Evolutionary conservation across 2,329 filamentous ascomycete genomes (phyloP).

Genomic region (Xylaria multiplex): DNA sequence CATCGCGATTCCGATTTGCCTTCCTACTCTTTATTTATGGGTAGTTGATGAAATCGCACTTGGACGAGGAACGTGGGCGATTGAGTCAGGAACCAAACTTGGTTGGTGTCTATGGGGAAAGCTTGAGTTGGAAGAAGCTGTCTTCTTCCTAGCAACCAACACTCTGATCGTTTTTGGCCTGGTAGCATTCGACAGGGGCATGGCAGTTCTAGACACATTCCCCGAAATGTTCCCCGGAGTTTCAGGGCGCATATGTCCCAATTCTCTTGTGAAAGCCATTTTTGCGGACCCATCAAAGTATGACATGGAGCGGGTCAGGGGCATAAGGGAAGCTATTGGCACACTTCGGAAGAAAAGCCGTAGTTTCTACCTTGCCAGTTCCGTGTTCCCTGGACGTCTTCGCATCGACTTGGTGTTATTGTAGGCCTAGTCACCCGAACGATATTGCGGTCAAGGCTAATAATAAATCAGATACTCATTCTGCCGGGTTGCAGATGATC

Average conservation of each 20-base stretch:
- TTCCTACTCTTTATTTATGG: conserved; percentile 78
- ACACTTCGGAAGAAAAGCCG: conserved; percentile 72
- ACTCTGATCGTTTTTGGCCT: conserved; percentile 75
- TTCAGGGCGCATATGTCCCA: conserved; percentile 59
- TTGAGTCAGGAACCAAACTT: conserved; percentile 73
- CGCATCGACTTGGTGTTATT: conserved; percentile 74
- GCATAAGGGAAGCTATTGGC: conserved; percentile 67
- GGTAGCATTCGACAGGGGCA: conserved; percentile 73
- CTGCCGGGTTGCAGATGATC: conserved; percentile 77
- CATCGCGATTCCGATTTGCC: conserved; percentile 66
- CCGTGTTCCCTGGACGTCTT: conserved; percentile 73
- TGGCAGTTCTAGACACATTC: conserved; percentile 73
- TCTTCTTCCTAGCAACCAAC: conserved; percentile 79
- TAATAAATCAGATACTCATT: conserved; percentile 69
- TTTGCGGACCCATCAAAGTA: conserved; percentile 59
- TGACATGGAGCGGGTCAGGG: conserved; percentile 66
- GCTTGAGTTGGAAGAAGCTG: conserved; percentile 77
- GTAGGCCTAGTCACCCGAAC: conserved; percentile 48
- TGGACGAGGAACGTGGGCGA: conserved; percentile 76
- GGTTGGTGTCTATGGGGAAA: conserved; percentile 70
- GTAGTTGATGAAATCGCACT: conserved; percentile 75
- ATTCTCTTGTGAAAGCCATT: conserved; percentile 63
- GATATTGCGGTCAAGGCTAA: conserved; percentile 26
- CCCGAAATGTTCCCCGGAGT: conserved; percentile 64
- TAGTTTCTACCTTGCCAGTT: conserved; percentile 78